Evolutionary conservation across 2,329 filamentous ascomycete species (phyloP).

Genomic region (Microsporum canis): DNA sequence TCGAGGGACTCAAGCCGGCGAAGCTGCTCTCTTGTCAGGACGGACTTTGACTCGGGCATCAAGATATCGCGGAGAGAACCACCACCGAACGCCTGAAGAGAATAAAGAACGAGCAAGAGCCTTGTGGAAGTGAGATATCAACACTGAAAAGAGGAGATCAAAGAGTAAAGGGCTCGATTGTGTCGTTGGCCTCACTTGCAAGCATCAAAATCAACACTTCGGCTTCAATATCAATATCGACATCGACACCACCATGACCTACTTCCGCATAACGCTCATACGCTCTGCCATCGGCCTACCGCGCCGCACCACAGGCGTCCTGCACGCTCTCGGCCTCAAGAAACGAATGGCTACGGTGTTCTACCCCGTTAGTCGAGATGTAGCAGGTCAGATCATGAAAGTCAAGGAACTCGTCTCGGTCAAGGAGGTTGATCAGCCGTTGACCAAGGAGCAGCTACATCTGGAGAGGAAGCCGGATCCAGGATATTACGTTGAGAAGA

Average conservation of each 20-base stretch:
- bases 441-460: conserved; percentile 59
- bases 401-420: conserved; percentile 87
- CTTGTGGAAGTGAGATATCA: no score
- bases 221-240: background rate
- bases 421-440: conserved; percentile 56
- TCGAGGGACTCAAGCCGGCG: no score
- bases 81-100: no score
- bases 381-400: conserved; percentile 83
- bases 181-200: no score
- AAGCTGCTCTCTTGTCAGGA: no score
- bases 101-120: no score
- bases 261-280: conserved; percentile 83
- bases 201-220: background rate
- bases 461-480: conserved; percentile 60
- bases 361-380: conserved; percentile 67
- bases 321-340: conserved; percentile 72
- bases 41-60: no score
- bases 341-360: conserved; percentile 81
- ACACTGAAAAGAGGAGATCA: no score
- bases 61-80: no score
- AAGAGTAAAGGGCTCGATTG: no score
- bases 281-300: conserved; percentile 85
- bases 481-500: conserved; percentile 69
- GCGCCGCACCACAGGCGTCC: conserved; percentile 63
- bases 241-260: conserved; percentile 48